phyloP scores from a whole-genome alignment of 345 rosid species.

The Pistacia vera region DNA sequence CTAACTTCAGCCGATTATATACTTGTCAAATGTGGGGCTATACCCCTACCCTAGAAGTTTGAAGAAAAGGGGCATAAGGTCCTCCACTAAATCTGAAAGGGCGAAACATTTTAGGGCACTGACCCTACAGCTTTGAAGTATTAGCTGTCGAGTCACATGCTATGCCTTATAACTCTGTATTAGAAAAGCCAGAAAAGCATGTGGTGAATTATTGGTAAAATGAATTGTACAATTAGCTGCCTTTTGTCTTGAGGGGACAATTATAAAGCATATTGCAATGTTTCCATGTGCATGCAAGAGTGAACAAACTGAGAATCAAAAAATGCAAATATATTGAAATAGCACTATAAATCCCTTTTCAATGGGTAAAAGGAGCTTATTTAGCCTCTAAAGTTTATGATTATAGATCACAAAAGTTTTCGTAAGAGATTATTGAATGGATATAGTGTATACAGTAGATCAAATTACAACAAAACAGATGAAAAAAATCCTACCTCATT shows the following conservation, averaged over 20 bases:
- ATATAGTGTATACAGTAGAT: no score
- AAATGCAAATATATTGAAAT: no score
- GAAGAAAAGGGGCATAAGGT: constrained; percentile 5
- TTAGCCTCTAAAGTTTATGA: no score
- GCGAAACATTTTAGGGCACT: constrained; percentile 20
- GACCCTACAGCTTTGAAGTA: constrained; percentile 31
- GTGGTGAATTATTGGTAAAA: constrained; percentile 31
- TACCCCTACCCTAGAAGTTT: constrained; percentile 15
- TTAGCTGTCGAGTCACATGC: constrained; percentile 44
- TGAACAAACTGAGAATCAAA: no score
- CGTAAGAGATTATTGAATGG: no score
- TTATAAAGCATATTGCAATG: neutral
- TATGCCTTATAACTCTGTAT: neutral
- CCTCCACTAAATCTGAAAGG: constrained; percentile 12
- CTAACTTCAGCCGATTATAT: constrained; percentile 11
- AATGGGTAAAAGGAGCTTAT: no score
- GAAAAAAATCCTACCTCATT: no score
- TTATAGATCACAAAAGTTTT: no score
- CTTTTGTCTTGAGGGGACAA: constrained; percentile 16
- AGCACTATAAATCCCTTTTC: no score
- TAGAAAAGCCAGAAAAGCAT: neutral
- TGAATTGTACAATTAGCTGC: constrained; percentile 1
- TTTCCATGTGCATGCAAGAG: constrained; percentile 7
- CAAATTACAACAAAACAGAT: no score
- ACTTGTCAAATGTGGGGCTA: constrained; percentile 3